Evolutionary conservation across 192 early-diverging fungal genomes (phyloP).

Genomic region (Paraglomus brasilianum): DNA sequence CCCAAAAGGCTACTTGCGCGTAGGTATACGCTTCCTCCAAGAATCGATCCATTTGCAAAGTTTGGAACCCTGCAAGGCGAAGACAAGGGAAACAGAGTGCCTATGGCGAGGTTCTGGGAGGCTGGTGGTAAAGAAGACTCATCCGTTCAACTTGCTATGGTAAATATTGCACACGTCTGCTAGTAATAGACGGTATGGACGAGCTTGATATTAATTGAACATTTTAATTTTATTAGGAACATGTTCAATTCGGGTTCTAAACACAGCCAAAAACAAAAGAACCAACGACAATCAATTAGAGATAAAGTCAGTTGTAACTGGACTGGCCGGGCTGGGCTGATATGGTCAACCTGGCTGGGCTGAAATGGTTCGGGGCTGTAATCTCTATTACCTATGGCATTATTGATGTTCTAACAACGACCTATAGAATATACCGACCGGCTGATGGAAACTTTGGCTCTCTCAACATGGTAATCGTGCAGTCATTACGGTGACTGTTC

Average conservation of each 20-base stretch:
- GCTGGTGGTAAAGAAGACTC: slow-evolving; percentile 16
- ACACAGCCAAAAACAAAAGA: not conserved
- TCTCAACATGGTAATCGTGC: too few species aligned
- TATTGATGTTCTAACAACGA: too few species aligned
- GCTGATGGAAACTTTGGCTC: too few species aligned
- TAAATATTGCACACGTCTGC: slow-evolving; percentile 8
- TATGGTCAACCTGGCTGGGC: too few species aligned
- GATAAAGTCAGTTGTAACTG: too few species aligned
- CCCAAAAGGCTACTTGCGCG: not conserved
- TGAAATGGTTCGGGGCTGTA: too few species aligned
- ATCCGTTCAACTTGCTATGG: slow-evolving; percentile 30
- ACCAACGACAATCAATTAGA: too few species aligned
- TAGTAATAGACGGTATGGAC: not conserved
- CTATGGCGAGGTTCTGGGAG: slow-evolving; percentile 17
- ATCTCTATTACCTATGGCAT: too few species aligned
- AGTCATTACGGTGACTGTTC: too few species aligned
- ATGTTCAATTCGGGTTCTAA: slow-evolving; percentile 24
- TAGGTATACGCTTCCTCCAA: slow-evolving; percentile 13
- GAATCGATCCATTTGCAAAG: slow-evolving; percentile 5
- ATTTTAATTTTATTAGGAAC: slow-evolving; percentile 10
- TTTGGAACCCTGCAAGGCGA: not conserved
- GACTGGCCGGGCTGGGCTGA: too few species aligned
- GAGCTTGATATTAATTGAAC: not conserved
- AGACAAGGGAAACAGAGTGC: not conserved
- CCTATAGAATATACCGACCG: too few species aligned